phyloP scores from a whole-genome alignment of 169 alveolate species.

The Cryptosporidium canis region DNA sequence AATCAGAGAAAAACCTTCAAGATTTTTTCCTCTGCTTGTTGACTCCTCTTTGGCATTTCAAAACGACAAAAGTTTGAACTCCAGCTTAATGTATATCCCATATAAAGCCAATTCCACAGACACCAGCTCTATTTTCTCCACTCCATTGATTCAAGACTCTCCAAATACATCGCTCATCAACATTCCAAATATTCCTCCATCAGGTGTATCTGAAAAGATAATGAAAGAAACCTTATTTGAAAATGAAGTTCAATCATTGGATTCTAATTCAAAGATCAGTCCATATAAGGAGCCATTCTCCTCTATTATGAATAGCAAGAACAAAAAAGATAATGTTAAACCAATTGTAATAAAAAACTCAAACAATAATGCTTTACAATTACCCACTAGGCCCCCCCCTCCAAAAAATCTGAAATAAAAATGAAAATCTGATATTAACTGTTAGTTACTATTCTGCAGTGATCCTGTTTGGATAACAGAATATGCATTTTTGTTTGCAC shows the following conservation, averaged over 20 bases:
- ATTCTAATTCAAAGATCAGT: neutral
- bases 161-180: constrained; percentile 14
- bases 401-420: neutral
- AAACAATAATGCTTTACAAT: constrained; percentile 16
- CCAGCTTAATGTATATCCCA: neutral
- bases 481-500: too few relatives aligned
- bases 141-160: constrained; percentile 5
- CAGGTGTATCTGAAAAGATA: neutral
- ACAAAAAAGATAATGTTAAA: neutral
- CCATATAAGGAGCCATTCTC: constrained; percentile 11
- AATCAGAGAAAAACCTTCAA: constrained; percentile 35
- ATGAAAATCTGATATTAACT: neutral
- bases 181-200: neutral
- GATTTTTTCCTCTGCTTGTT: constrained; percentile 35
- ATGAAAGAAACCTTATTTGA: too few relatives aligned
- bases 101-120: neutral
- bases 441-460: neutral
- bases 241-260: neutral
- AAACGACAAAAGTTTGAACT: neutral
- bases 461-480: too few relatives aligned
- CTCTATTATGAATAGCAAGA: neutral
- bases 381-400: constrained; percentile 65
- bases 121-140: constrained; percentile 14
- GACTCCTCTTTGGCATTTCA: constrained; percentile 41
- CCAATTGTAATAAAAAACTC: neutral